phyloP scores from a whole-genome alignment of 78 protist genomes.

The Dictyostelium capitatum region DNA sequence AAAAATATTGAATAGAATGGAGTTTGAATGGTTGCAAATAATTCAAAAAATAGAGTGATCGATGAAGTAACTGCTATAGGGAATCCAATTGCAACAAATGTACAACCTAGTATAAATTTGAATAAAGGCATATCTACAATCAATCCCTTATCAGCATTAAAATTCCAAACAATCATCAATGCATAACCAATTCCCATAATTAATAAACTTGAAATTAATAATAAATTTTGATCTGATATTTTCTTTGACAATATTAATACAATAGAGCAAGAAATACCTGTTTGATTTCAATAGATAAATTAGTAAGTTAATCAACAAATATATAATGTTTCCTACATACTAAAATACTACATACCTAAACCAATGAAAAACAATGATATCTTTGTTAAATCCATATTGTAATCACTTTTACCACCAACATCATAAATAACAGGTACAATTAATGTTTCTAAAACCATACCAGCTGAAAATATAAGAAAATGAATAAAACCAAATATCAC shows the following conservation, averaged over 20 bases:
- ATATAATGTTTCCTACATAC: too few relatives aligned
- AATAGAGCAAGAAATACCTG: slow-evolving; percentile 15
- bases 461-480: slow-evolving; percentile 34
- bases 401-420: slow-evolving; percentile 34
- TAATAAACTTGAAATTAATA: background rate
- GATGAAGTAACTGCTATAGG: slow-evolving; percentile 27
- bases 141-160: background rate
- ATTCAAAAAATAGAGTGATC: slow-evolving; percentile 27
- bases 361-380: slow-evolving; percentile 49
- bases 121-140: slow-evolving; percentile 15
- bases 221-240: slow-evolving; percentile 1
- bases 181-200: slow-evolving; percentile 18
- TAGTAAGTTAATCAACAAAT: too few relatives aligned
- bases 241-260: background rate
- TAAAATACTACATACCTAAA: slow-evolving; percentile 10
- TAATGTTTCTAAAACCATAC: slow-evolving; percentile 64
- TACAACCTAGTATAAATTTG: slow-evolving; percentile 39
- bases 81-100: slow-evolving; percentile 50
- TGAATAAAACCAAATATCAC: slow-evolving; percentile 13
- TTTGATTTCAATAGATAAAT: too few relatives aligned
- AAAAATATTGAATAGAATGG: slow-evolving; percentile 6
- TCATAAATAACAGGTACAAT: slow-evolving; percentile 47
- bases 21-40: slow-evolving; percentile 4
- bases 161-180: slow-evolving; percentile 49
- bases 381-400: slow-evolving; percentile 65